phyloP scores from a whole-genome alignment of 495 filamentous ascomycete species.

The Thermochaetoides thermophila region DNA sequence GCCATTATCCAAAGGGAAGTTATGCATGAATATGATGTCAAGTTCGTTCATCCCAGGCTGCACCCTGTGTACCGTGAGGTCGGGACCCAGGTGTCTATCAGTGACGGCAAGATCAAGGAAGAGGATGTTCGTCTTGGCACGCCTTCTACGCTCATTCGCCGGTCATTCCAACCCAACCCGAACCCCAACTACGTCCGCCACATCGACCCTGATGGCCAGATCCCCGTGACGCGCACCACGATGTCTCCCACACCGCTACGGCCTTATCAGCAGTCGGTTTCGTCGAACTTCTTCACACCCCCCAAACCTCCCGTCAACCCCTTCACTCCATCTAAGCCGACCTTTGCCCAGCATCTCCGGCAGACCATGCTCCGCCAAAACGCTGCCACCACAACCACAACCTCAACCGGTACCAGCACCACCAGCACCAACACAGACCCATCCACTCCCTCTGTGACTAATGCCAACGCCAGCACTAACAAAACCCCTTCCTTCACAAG shows the following conservation, averaged over 20 bases:
- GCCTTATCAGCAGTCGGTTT: too few relatives aligned
- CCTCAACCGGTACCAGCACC: slow-evolving; percentile 2
- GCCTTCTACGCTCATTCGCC: slow-evolving; percentile 61
- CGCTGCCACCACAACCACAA: background rate
- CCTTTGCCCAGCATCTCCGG: slow-evolving; percentile 5
- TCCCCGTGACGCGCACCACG: slow-evolving; percentile 3
- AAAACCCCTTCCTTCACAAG: slow-evolving; percentile 4
- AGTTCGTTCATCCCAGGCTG: slow-evolving; percentile 83
- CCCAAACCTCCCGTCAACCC: too few relatives aligned
- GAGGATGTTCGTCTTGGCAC: slow-evolving; percentile 56
- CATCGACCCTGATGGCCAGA: slow-evolving; percentile 50
- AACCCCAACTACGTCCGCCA: slow-evolving; percentile 78
- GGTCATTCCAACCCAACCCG: slow-evolving; percentile 71
- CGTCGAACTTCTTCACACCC: too few relatives aligned
- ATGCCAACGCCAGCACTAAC: background rate
- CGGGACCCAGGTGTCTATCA: slow-evolving; percentile 51
- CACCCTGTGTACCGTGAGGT: slow-evolving; percentile 73
- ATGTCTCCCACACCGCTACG: slow-evolving; percentile 15
- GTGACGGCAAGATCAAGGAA: slow-evolving; percentile 26
- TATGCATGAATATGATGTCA: slow-evolving; percentile 86
- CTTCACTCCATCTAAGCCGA: slow-evolving; percentile 16
- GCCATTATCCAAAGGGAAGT: slow-evolving; percentile 80
- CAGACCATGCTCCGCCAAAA: slow-evolving; percentile 1
- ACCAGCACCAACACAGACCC: too few relatives aligned
- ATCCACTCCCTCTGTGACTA: too few relatives aligned